phyloP scores from a whole-genome alignment of 495 filamentous ascomycete species.

The Sordaria brevicollis region DNA sequence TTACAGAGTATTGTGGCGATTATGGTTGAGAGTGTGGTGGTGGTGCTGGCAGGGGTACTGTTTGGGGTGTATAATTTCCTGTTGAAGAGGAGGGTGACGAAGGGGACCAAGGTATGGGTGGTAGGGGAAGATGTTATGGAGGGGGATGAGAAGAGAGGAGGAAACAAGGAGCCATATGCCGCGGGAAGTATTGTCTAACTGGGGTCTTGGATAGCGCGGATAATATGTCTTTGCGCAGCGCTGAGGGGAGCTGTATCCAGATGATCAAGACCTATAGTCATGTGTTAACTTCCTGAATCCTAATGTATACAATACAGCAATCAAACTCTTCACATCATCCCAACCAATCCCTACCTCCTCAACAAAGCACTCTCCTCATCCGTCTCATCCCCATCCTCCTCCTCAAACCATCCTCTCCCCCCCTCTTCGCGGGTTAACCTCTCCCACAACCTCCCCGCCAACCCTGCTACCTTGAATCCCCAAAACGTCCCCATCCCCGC shows the following conservation, averaged over 20 bases:
- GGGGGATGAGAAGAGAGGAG: background rate
- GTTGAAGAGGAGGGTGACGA: constrained; percentile 21
- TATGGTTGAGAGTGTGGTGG: constrained; percentile 13
- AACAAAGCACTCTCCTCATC: constrained; percentile 14
- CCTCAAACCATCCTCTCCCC: background rate
- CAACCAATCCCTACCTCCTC: background rate
- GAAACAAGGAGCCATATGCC: background rate
- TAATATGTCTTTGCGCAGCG: background rate
- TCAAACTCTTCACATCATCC: background rate
- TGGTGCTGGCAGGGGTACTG: constrained; percentile 13
- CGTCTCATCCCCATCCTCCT: background rate
- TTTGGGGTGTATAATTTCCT: constrained; percentile 28
- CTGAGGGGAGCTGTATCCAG: too few relatives aligned
- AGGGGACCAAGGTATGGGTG: background rate
- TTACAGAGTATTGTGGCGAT: constrained; percentile 34
- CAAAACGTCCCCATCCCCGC: constrained; percentile 58
- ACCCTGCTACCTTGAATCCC: background rate
- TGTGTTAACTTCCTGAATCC: too few relatives aligned
- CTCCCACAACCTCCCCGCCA: background rate
- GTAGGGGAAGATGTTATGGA: background rate
- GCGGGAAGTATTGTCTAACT: constrained; percentile 13
- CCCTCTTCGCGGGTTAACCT: background rate
- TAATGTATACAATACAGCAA: too few relatives aligned
- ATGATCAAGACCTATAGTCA: background rate
- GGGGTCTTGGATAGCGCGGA: background rate